Conservation (phyloP, 495 filamentous ascomycete genomes). For the Trypethelium eluteriae region DNA sequence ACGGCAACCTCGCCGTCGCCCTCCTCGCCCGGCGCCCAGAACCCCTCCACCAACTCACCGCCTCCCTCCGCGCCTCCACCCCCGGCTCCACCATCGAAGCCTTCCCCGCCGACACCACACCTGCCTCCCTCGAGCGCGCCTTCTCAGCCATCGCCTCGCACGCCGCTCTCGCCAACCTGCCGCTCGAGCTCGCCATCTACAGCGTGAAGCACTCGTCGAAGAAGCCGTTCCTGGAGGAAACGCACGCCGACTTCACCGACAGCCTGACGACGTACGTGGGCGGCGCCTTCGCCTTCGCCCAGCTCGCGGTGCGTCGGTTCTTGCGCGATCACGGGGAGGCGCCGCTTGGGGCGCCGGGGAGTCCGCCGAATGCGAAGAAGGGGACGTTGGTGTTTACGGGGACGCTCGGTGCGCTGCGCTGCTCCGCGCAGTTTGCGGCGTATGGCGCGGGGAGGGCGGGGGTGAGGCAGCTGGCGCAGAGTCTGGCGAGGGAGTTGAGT, state of each 20-base stretch:
- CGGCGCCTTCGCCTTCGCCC: constrained; percentile 43
- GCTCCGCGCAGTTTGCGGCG: constrained; percentile 40
- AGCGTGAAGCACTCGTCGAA: constrained; percentile 41
- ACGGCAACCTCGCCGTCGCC: constrained; percentile 45
- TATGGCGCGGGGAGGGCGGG: constrained; percentile 41
- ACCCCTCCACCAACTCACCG: constrained; percentile 34
- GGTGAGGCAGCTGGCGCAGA: constrained; percentile 42
- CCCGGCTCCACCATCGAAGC: constrained; percentile 38
- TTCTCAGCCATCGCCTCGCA: constrained; percentile 40
- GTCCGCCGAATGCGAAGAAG: constrained; percentile 33
- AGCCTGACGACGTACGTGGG: constrained; percentile 40
- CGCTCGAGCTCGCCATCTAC: constrained; percentile 40
- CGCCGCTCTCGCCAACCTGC: constrained; percentile 37
- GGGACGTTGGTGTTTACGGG: constrained; percentile 46
- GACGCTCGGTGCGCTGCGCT: constrained; percentile 41
- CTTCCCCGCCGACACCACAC: constrained; percentile 42
- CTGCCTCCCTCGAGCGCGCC: constrained; percentile 32
- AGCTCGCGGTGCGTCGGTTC: constrained; percentile 38
- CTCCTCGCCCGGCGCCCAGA: constrained; percentile 40
- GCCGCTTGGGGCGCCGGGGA: constrained; percentile 28
- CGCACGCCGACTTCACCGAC: constrained; percentile 38
- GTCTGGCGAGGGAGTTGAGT: constrained; percentile 38
- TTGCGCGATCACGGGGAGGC: constrained; percentile 40
- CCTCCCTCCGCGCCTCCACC: constrained; percentile 32
- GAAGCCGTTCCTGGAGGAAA: constrained; percentile 45